phyloP scores from a whole-genome alignment of 139 green algal species.

The Chlorella ohadii region DNA sequence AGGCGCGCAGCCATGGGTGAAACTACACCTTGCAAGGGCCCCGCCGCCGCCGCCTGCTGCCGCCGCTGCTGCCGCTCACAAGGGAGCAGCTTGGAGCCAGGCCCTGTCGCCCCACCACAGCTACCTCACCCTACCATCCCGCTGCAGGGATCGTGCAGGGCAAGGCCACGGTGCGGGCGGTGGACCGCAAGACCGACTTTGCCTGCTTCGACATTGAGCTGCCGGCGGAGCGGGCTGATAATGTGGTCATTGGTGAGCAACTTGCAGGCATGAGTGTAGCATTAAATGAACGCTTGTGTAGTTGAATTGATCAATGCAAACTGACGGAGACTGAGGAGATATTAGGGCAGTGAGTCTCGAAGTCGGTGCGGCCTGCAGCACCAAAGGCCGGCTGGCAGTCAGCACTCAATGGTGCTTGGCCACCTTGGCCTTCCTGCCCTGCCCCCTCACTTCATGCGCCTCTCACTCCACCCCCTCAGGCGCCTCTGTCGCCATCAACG shows the following conservation, averaged over 20 bases:
- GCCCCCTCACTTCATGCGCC: too few species aligned
- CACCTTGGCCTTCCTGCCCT: too few species aligned
- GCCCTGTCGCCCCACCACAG: not conserved
- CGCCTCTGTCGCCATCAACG: constrained; percentile 93
- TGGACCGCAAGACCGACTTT: constrained; percentile 70
- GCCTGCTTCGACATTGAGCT: constrained; percentile 76
- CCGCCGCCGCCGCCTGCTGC: not conserved
- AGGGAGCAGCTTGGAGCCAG: not conserved
- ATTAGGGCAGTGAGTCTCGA: too few species aligned
- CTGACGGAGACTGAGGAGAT: too few species aligned
- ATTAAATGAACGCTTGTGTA: too few species aligned
- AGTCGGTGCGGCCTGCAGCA: too few species aligned
- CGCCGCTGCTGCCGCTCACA: too few species aligned
- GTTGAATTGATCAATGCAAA: too few species aligned
- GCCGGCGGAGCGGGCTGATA: constrained; percentile 57
- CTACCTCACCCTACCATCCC: not conserved
- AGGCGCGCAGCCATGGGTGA: not conserved
- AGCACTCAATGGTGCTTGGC: too few species aligned
- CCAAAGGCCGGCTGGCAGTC: too few species aligned
- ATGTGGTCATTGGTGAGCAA: constrained; percentile 65
- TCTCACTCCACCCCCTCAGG: constrained; percentile 21
- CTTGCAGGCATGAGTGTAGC: too few species aligned
- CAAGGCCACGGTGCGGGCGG: constrained; percentile 58
- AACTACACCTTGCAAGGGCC: too few species aligned
- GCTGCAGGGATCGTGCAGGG: constrained; percentile 91